phyloP scores from a whole-genome alignment of 208 protist genomes.

The Leishmania aethiopica region DNA sequence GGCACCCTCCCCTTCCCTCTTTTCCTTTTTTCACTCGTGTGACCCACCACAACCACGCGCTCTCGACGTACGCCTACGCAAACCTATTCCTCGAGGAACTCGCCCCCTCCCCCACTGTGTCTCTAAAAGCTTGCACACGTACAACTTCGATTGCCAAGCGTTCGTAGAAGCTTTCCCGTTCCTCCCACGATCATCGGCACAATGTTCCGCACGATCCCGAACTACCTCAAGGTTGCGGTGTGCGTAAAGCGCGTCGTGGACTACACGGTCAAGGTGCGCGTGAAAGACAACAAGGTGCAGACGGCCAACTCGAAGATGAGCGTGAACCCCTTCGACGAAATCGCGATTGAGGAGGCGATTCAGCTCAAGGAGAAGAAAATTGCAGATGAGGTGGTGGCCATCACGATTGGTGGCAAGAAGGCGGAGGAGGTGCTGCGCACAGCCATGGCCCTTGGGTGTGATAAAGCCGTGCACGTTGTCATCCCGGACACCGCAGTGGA shows the following conservation, averaged over 20 bases:
- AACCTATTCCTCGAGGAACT: not conserved
- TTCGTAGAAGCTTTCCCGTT: not conserved
- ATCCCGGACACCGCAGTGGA: slow-evolving; percentile 64
- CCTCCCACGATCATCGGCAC: not conserved
- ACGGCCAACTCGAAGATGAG: slow-evolving; percentile 95
- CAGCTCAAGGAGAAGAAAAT: slow-evolving; percentile 93
- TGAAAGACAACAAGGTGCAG: slow-evolving; percentile 96
- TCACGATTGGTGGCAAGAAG: slow-evolving; percentile 94
- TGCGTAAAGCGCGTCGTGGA: slow-evolving; percentile 98
- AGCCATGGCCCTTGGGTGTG: slow-evolving; percentile 96
- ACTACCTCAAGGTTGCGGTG: slow-evolving; percentile 91
- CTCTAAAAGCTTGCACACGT: not conserved
- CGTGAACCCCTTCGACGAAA: slow-evolving; percentile 98
- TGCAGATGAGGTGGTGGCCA: slow-evolving; percentile 92
- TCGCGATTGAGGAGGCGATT: slow-evolving; percentile 96
- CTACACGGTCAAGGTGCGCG: slow-evolving; percentile 96
- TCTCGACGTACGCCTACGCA: not conserved
- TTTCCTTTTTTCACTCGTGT: not conserved
- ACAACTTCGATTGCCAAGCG: not conserved
- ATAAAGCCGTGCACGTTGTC: slow-evolving; percentile 94
- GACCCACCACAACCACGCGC: not conserved
- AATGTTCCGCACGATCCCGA: slow-evolving; percentile 58
- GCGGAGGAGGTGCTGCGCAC: slow-evolving; percentile 89
- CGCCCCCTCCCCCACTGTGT: not conserved
- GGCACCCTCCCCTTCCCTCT: not conserved